Evolutionary conservation across 257 asterid species (phyloP).

Genomic region (Forsythia viridissima): DNA sequence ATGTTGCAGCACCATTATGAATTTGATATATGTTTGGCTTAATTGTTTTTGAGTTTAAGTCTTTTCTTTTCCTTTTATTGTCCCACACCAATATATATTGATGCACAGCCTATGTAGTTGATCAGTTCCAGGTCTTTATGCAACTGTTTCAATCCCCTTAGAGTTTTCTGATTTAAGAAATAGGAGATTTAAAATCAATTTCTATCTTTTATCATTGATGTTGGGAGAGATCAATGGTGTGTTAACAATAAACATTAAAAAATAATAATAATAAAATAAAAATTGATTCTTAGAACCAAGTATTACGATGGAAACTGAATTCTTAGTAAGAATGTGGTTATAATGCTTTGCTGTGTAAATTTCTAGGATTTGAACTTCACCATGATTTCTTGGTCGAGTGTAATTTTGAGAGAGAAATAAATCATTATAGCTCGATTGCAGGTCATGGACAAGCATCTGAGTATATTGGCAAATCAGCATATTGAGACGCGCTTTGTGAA

Average conservation of each 20-base stretch:
- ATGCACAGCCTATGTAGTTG: background rate
- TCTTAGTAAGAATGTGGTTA: no score
- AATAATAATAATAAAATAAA: no score
- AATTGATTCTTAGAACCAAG: background rate
- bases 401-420: conserved; percentile 6
- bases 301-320: background rate
- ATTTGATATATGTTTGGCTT: background rate
- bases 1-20: background rate
- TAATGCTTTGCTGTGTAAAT: background rate
- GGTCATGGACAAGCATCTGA: conserved; percentile 94
- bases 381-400: background rate
- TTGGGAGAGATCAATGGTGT: background rate
- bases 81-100: background rate
- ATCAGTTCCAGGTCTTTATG: background rate
- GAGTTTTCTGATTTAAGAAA: background rate
- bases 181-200: background rate
- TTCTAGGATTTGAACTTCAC: background rate
- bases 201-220: background rate
- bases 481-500: conserved; percentile 90
- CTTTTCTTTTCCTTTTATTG: conserved; percentile 15
- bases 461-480: conserved; percentile 84
- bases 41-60: background rate
- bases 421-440: conserved; percentile 33
- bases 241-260: background rate
- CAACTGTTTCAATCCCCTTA: background rate